Evolutionary conservation across 257 asterid genomes (phyloP).

Genomic region (Dorcoceras hygrometricum): DNA sequence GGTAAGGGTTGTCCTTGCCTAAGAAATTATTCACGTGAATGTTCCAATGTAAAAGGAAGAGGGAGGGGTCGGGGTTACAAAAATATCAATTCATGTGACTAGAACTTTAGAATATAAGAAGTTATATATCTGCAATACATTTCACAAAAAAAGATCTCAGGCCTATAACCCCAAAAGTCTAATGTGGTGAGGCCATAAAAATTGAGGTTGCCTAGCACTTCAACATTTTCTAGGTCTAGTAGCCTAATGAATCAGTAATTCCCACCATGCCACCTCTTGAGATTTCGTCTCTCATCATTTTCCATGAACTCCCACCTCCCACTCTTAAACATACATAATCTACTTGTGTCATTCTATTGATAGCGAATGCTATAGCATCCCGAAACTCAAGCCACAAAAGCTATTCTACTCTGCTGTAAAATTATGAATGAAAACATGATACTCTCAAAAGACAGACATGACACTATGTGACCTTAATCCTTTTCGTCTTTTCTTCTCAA

Average conservation of each 20-base stretch:
- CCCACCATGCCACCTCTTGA: neutral
- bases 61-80: neutral
- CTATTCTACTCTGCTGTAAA: neutral
- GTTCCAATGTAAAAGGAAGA: too few species aligned
- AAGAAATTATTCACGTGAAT: constrained; percentile 16
- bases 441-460: neutral
- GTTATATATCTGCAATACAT: neutral
- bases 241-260: neutral
- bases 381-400: neutral
- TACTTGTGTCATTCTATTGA: neutral
- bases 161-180: neutral
- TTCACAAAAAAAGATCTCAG: neutral
- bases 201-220: neutral
- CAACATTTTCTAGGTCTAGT: neutral
- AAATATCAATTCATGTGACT: neutral
- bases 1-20: constrained; percentile 14
- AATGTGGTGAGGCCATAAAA: neutral
- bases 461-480: neutral
- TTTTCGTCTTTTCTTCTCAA: neutral
- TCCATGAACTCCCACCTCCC: neutral
- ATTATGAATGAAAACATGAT: neutral
- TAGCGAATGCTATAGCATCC: neutral
- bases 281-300: neutral
- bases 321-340: neutral
- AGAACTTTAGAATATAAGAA: neutral